Conservation (phyloP, 2,329 filamentous ascomycete genomes). For the Hypocrella siamensis region DNA sequence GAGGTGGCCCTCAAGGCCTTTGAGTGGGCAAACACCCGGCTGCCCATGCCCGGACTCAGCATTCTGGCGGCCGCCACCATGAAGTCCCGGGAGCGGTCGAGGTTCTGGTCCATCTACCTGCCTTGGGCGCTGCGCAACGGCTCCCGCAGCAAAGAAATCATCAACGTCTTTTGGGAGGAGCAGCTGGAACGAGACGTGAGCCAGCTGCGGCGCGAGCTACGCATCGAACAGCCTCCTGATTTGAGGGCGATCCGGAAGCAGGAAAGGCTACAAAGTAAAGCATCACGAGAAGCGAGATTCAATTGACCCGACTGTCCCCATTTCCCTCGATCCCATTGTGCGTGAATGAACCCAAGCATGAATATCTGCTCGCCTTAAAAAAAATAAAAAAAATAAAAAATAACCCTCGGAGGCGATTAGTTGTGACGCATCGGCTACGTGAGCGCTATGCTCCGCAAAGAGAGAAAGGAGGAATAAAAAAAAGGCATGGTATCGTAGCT, state of each 20-base stretch:
- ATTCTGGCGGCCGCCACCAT: conserved; percentile 74
- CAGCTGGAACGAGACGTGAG: conserved; percentile 71
- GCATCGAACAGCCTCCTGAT: conserved; percentile 81
- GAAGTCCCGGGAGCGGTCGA: conserved; percentile 62
- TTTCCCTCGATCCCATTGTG: too few species aligned
- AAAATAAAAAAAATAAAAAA: too few species aligned
- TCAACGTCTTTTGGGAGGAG: conserved; percentile 98
- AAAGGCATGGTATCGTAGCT: too few species aligned
- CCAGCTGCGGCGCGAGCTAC: conserved; percentile 56
- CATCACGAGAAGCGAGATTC: conserved; percentile 35
- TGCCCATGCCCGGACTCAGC: conserved; percentile 89
- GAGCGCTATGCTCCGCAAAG: too few species aligned
- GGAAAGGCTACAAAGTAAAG: conserved; percentile 53
- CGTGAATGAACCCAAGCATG: too few species aligned
- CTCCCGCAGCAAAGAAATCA: conserved; percentile 57
- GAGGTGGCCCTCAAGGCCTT: conserved; percentile 97
- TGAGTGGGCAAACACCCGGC: conserved; percentile 84
- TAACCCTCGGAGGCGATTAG: too few species aligned
- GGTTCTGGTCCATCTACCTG: conserved; percentile 62
- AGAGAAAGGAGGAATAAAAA: too few species aligned
- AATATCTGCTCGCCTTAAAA: too few species aligned
- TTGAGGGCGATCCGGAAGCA: conserved; percentile 60
- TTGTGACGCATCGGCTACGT: too few species aligned
- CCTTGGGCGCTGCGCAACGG: conserved; percentile 89
- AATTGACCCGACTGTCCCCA: too few species aligned